phyloP scores from a whole-genome alignment of 2,329 filamentous ascomycete genomes.

The Xylaria sp. region DNA sequence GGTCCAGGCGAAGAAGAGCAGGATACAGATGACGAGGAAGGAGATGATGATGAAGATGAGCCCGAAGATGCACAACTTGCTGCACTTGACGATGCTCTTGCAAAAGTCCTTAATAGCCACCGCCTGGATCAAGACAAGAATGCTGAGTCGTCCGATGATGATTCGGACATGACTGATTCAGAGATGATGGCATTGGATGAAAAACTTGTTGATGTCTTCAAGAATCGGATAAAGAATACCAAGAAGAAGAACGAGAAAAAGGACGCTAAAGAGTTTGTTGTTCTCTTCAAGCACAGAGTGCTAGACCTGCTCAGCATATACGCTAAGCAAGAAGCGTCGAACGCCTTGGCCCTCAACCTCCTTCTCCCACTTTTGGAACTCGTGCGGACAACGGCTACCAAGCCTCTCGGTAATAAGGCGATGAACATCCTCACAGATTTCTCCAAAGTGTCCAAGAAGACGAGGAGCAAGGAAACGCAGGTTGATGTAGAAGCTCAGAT shows the following conservation, averaged over 20 bases:
- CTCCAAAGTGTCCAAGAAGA: constrained; percentile 73
- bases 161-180: constrained; percentile 91
- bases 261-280: constrained; percentile 85
- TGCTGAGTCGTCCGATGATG: constrained; percentile 67
- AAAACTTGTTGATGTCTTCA: constrained; percentile 86
- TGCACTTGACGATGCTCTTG: constrained; percentile 77
- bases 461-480: constrained; percentile 54
- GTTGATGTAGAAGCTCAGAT: constrained; percentile 59
- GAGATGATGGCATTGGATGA: constrained; percentile 92
- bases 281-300: constrained; percentile 95
- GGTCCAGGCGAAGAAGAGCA: constrained; percentile 57
- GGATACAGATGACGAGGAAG: constrained; percentile 55
- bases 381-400: constrained; percentile 78
- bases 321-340: constrained; percentile 79
- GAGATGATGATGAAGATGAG: constrained; percentile 53
- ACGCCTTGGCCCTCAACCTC: constrained; percentile 72
- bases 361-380: constrained; percentile 81
- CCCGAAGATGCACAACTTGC: constrained; percentile 57
- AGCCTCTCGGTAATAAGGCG: constrained; percentile 78
- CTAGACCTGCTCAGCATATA: constrained; percentile 89
- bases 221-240: constrained; percentile 73
- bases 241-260: constrained; percentile 86
- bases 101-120: constrained; percentile 79
- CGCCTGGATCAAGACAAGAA: constrained; percentile 67
- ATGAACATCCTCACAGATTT: constrained; percentile 77